Conservation (phyloP, 495 filamentous ascomycete species). For the Neurospora discreta region DNA sequence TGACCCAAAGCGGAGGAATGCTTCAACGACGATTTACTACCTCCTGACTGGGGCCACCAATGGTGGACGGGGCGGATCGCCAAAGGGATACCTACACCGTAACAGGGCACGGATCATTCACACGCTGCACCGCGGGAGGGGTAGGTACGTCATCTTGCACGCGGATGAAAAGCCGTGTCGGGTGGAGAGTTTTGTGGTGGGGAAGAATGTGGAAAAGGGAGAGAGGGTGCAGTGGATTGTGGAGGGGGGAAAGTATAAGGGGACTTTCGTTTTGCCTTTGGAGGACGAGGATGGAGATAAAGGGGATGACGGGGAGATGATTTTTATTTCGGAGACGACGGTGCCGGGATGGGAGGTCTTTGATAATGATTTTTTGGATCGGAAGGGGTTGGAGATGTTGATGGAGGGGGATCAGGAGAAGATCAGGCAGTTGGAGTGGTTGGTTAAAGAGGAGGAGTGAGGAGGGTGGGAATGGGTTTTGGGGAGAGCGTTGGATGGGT, state of each 20-base stretch:
- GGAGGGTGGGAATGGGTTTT: not conserved
- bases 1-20: slow-evolving; percentile 28
- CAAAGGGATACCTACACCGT: slow-evolving; percentile 48
- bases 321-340: slow-evolving; percentile 58
- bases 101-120: slow-evolving; percentile 51
- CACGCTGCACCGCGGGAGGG: slow-evolving; percentile 47
- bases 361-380: slow-evolving; percentile 51
- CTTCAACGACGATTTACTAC: slow-evolving; percentile 49
- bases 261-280: slow-evolving; percentile 44
- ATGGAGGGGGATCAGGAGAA: slow-evolving; percentile 30
- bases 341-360: slow-evolving; percentile 54
- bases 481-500: not conserved
- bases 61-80: slow-evolving; percentile 12
- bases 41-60: slow-evolving; percentile 39
- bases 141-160: slow-evolving; percentile 51
- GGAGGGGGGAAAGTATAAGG: slow-evolving; percentile 54
- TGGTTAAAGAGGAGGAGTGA: slow-evolving; percentile 16
- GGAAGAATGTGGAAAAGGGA: slow-evolving; percentile 39
- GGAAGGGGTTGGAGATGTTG: slow-evolving; percentile 33
- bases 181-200: slow-evolving; percentile 53
- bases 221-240: slow-evolving; percentile 60
- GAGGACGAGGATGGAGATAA: slow-evolving; percentile 22
- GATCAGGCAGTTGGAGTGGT: slow-evolving; percentile 38
- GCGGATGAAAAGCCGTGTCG: slow-evolving; percentile 26
- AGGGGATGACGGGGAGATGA: slow-evolving; percentile 17